Base-by-base conservation (phyloP, 768 basidiomycete species). In the Rhodotorula taiwanensis region DNA sequence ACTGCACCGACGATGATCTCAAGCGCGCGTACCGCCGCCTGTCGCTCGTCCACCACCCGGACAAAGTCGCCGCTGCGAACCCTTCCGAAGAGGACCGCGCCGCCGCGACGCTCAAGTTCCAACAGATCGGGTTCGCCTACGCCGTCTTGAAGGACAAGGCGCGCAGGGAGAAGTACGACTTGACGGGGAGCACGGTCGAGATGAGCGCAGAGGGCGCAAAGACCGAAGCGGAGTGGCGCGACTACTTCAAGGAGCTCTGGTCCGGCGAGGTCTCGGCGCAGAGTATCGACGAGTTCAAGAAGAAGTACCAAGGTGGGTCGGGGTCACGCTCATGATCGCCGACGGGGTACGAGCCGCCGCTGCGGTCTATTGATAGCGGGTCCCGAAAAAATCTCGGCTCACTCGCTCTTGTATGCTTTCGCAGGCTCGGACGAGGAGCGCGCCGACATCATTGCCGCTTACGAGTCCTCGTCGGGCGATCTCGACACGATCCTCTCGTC, bases 221-320 rank as follows among this genome's bases (percentile, higher is more conserved):
- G 28, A 82, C 82, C 10, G 88, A 83, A 15, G 88, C 87, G 62
- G 87, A 85, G 64, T 99, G 95, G 95, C 89, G 91, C 72, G 83
- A 87, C 10, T 99, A 99, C 77, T 99, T 98, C 71, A 63, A 50
- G 42, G 71, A 73, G 42, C 56, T 72, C 33, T 73, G 69, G 69
- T 21, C 57, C 18, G 72, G 71, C 25, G 70, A 73, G 61, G 71
- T 72, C 16, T 67, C 51, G 33, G 62, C 55, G 11, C 36, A 63
- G 63, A 87, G 84, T 75, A 79, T 99, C 57, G 91, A 97, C 68
- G 89, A 95, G 75, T 84, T 94, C 83, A 94, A 89, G 82, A 84
- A 84, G 70, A 85, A 84, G 72, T 99, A 99, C 76, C 92, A 98
- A 80, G 90, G 95, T 87, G 61, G 58, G 76, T 59, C 25, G 8